These are phyloP conservation scores for Tolypocladium album DNA, from an alignment of 2,329 filamentous ascomycete genomes.

Conservation along the genomic window DNA sequence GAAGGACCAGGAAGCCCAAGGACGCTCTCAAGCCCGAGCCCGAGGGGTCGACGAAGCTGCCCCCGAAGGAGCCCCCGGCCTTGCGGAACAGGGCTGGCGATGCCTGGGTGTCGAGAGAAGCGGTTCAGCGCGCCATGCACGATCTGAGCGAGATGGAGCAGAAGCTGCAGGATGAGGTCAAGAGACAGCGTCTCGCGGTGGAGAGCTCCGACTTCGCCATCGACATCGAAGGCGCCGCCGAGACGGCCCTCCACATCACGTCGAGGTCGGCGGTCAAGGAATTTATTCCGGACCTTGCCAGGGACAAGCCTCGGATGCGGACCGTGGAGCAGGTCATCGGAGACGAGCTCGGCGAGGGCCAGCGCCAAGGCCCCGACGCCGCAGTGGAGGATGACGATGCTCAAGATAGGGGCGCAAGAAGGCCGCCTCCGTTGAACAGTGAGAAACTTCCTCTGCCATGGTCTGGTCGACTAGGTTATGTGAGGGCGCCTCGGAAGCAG, in stretches of 20 bases:
- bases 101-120: conserved; percentile 8
- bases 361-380: conserved; percentile 4
- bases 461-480: conserved; percentile 84
- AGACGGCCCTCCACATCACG: neutral
- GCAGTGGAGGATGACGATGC: conserved; percentile 12
- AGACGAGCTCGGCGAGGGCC: neutral
- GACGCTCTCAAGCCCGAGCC: neutral
- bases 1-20: conserved; percentile 13
- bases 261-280: neutral
- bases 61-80: neutral
- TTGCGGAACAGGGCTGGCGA: neutral
- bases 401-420: conserved; percentile 26
- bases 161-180: conserved; percentile 29
- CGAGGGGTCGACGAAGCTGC: neutral
- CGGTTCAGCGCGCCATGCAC: conserved; percentile 28
- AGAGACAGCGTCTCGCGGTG: conserved; percentile 35
- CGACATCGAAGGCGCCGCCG: neutral
- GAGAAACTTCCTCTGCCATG: conserved; percentile 76
- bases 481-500: conserved; percentile 29
- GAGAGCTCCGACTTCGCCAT: conserved; percentile 24
- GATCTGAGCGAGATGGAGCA: conserved; percentile 39
- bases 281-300: neutral
- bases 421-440: conserved; percentile 73
- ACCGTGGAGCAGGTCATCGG: neutral
- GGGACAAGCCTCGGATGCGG: neutral